A percentile compares a stretch with the other conserved stretches of the same genome.
Evolutionary conservation across 768 basidiomycete species (phyloP).

Genomic region (Tricholoma flavovirens): DNA sequence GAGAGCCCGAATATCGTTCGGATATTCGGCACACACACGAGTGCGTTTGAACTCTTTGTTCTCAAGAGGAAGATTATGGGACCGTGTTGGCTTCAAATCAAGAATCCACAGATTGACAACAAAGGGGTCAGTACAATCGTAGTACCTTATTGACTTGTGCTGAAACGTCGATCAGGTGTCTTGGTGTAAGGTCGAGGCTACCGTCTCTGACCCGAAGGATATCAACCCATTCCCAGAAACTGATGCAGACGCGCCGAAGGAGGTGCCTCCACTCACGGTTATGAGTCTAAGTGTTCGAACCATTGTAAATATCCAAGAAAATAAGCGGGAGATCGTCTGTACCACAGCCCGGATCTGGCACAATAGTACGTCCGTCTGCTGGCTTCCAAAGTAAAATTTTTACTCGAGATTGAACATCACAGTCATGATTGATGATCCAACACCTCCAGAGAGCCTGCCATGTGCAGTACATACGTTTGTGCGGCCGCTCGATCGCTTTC

Average conservation of each 20-base stretch:
- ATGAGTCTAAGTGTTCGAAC: conserved; percentile 87
- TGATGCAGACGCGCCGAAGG: conserved; percentile 65
- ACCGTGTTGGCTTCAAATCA: conserved; percentile 92
- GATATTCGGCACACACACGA: conserved; percentile 90
- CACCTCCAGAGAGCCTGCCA: conserved; percentile 80
- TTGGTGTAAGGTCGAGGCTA: conserved; percentile 94
- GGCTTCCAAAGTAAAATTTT: neutral
- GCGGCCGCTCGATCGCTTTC: conserved; percentile 84
- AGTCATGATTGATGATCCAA: conserved; percentile 90
- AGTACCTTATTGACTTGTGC: neutral
- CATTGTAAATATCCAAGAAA: conserved; percentile 89
- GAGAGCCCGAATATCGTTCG: conserved; percentile 80
- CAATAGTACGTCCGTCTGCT: conserved; percentile 31
- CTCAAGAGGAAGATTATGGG: conserved; percentile 98
- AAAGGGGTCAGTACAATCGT: conserved; percentile 58
- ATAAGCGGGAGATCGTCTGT: conserved; percentile 91
- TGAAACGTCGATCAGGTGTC: conserved; percentile 55
- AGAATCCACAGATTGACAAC: conserved; percentile 65
- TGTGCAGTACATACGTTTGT: conserved; percentile 85
- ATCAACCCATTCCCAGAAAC: conserved; percentile 78
- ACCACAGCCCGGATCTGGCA: conserved; percentile 81
- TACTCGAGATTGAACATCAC: neutral
- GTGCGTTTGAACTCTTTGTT: conserved; percentile 88
- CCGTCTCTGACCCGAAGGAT: conserved; percentile 79
- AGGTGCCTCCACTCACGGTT: conserved; percentile 83